Percentiles rank a stretch among this genome's conserved stretches.
Evolutionary conservation across 805 yeast genomes (phyloP).

Genomic region (Cyberlindnera americana): DNA sequence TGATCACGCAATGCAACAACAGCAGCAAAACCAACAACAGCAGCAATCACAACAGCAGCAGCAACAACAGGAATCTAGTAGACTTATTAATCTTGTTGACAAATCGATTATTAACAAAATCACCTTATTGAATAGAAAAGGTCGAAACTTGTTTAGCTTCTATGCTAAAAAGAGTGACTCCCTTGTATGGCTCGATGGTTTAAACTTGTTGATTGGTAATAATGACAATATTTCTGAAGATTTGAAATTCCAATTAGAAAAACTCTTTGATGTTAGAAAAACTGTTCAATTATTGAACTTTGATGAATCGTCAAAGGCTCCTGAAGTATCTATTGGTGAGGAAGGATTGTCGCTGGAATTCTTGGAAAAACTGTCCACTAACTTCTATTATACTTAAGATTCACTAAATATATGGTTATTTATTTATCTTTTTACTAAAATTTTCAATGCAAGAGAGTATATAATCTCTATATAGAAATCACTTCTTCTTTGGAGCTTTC

Average conservation of each 20-base stretch:
- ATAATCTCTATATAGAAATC: too few relatives aligned
- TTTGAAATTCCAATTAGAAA: conserved; percentile 41
- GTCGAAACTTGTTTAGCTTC: conserved; percentile 48
- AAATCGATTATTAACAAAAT: conserved; percentile 57
- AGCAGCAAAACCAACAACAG: too few relatives aligned
- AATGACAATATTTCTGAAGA: conserved; percentile 37
- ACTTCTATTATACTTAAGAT: conserved; percentile 22
- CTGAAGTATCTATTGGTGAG: conserved; percentile 4
- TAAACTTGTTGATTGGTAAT: conserved; percentile 47
- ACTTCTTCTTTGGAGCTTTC: conserved; percentile 19
- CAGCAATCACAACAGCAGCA: too few relatives aligned
- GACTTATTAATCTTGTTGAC: conserved; percentile 53
- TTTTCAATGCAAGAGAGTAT: too few relatives aligned
- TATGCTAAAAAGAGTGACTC: conserved; percentile 68
- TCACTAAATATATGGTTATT: background rate
- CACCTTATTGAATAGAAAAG: conserved; percentile 41
- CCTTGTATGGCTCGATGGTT: conserved; percentile 76
- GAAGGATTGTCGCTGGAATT: conserved; percentile 11
- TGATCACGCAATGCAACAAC: conserved; percentile 37
- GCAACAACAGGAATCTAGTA: conserved; percentile 33
- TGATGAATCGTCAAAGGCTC: conserved; percentile 6
- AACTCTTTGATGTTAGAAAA: conserved; percentile 42
- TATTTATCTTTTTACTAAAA: too few relatives aligned
- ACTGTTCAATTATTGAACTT: conserved; percentile 43
- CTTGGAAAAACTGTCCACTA: conserved; percentile 18